Conservation (phyloP, 352 stramenopile genomes). For the Phytophthora colocasiae region DNA sequence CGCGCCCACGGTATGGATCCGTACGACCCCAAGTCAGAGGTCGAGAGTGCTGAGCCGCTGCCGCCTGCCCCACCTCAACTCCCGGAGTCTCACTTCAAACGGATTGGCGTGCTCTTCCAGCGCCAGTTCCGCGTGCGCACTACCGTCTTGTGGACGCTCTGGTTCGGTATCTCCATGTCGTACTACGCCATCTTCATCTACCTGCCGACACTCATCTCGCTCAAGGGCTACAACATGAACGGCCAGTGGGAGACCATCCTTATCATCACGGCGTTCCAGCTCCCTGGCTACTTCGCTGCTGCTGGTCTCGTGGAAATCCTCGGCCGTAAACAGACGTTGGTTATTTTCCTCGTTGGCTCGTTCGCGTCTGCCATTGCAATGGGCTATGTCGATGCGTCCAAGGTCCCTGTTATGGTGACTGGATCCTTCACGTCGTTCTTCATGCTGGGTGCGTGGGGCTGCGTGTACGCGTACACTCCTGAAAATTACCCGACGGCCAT, state of each 20-base stretch:
- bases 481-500: constrained; percentile 82
- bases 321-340: constrained; percentile 61
- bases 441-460: constrained; percentile 71
- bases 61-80: constrained; percentile 25
- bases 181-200: constrained; percentile 81
- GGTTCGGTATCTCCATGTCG: constrained; percentile 73
- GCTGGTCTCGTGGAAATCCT: constrained; percentile 60
- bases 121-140: constrained; percentile 60
- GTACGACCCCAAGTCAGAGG: constrained; percentile 50
- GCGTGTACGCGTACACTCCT: constrained; percentile 76
- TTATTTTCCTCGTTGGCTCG: constrained; percentile 55
- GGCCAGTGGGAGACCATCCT: constrained; percentile 56
- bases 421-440: constrained; percentile 73
- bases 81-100: constrained; percentile 55
- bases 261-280: constrained; percentile 69
- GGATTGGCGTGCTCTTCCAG: constrained; percentile 63
- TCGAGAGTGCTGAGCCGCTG: constrained; percentile 31
- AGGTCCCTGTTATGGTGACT: constrained; percentile 52
- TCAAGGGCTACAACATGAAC: constrained; percentile 73
- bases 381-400: constrained; percentile 59
- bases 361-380: constrained; percentile 64
- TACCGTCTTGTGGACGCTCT: constrained; percentile 70
- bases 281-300: constrained; percentile 68
- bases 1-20: constrained; percentile 49
- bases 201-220: constrained; percentile 55